Evolutionary conservation across 2,329 filamentous ascomycete species (phyloP).

Genomic region (Microdochium bolleyi): DNA sequence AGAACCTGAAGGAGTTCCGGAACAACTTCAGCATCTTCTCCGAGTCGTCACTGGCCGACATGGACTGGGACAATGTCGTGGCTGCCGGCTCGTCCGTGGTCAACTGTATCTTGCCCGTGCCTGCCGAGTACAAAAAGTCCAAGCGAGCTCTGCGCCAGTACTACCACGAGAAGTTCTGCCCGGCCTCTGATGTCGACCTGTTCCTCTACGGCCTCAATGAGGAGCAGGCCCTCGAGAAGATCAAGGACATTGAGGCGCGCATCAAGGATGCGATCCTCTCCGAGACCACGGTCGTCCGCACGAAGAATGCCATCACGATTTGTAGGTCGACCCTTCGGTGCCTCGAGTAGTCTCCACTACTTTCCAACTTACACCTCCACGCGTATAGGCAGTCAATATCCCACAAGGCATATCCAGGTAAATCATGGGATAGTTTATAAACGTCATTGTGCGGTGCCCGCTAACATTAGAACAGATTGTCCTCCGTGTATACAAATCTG

Average conservation of each 20-base stretch:
- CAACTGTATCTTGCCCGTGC: conserved; percentile 68
- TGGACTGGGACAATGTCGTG: conserved; percentile 78
- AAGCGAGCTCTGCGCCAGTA: conserved; percentile 62
- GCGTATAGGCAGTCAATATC: conserved; percentile 61
- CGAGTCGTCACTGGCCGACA: conserved; percentile 65
- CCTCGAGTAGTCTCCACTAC: background rate
- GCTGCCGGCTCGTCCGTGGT: conserved; percentile 75
- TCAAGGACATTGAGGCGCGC: conserved; percentile 70
- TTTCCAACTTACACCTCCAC: conserved; percentile 2
- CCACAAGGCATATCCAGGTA: conserved; percentile 68
- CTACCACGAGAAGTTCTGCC: conserved; percentile 74
- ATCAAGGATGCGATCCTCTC: conserved; percentile 70
- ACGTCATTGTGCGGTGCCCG: background rate
- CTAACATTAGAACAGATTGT: conserved; percentile 52
- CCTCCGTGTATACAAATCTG: conserved; percentile 72
- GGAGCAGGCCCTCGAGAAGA: conserved; percentile 73
- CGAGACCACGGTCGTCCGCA: conserved; percentile 78
- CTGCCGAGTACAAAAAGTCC: conserved; percentile 49
- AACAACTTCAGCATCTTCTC: conserved; percentile 77
- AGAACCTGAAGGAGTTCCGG: conserved; percentile 61
- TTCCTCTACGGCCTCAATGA: conserved; percentile 77
- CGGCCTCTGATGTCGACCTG: conserved; percentile 79
- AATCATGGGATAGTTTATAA: background rate
- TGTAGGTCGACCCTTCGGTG: conserved; percentile 17
- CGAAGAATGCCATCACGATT: conserved; percentile 83